phyloP scores from a whole-genome alignment of 2,329 filamentous ascomycete genomes.

The Ascochyta lentis region DNA sequence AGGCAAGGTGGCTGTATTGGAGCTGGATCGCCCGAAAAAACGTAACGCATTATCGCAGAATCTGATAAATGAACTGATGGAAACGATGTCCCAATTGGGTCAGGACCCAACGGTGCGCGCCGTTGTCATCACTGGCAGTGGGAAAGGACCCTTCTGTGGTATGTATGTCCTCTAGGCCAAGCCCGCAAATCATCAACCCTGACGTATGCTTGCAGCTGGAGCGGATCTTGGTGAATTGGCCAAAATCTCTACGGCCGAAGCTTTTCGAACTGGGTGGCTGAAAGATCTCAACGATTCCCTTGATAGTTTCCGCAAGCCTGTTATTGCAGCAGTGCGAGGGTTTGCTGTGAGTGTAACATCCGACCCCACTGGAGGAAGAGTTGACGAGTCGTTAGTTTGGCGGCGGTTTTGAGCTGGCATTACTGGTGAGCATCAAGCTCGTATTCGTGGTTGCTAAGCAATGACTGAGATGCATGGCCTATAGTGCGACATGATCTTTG shows the following conservation, averaged over 20 bases:
- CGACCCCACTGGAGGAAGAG: not conserved
- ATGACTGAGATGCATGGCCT: slow-evolving; percentile 6
- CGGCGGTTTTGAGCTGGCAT: slow-evolving; percentile 90
- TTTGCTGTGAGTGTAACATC: slow-evolving; percentile 63
- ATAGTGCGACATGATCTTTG: slow-evolving; percentile 80
- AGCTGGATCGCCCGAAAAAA: slow-evolving; percentile 63
- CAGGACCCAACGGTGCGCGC: slow-evolving; percentile 26
- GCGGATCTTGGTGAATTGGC: slow-evolving; percentile 99
- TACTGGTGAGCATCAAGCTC: slow-evolving; percentile 69
- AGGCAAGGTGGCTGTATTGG: slow-evolving; percentile 56
- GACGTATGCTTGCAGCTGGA: slow-evolving; percentile 63
- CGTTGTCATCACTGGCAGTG: slow-evolving; percentile 76
- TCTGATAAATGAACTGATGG: slow-evolving; percentile 54
- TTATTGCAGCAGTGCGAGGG: slow-evolving; percentile 90
- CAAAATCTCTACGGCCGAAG: slow-evolving; percentile 80
- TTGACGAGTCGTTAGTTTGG: slow-evolving; percentile 62
- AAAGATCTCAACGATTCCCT: slow-evolving; percentile 87
- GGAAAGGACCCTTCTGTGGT: slow-evolving; percentile 77
- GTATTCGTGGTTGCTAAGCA: slow-evolving; percentile 45
- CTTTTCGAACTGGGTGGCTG: slow-evolving; percentile 87
- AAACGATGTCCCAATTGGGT: slow-evolving; percentile 25
- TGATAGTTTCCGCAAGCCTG: slow-evolving; percentile 82
- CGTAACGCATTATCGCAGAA: slow-evolving; percentile 64
- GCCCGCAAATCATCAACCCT: slow-evolving; percentile 8
- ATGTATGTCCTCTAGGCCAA: slow-evolving; percentile 57